phyloP scores from a whole-genome alignment of 2,329 filamentous ascomycete genomes.

The Curvularia hawaiiensis region DNA sequence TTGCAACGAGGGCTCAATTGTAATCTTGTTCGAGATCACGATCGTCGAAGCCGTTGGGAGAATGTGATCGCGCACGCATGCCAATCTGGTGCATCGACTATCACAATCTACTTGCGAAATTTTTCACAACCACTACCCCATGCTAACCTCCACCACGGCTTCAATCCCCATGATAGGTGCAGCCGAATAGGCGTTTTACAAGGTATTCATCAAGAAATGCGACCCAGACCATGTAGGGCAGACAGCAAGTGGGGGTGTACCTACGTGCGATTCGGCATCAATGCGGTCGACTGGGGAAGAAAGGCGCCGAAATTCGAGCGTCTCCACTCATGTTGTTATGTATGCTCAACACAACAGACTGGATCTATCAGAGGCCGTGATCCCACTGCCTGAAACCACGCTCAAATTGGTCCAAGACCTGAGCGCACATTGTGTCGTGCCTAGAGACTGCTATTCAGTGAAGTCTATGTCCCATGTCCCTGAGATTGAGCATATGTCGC shows the following conservation, averaged over 20 bases:
- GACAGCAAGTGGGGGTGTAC: too few relatives aligned
- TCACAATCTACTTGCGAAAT: background rate
- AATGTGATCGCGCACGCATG: background rate
- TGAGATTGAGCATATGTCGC: background rate
- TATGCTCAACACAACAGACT: slow-evolving; percentile 1
- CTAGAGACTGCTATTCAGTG: background rate
- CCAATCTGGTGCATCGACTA: background rate
- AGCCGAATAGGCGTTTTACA: background rate
- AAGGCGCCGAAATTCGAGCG: background rate
- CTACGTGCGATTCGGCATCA: background rate
- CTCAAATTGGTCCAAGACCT: background rate
- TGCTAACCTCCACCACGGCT: background rate
- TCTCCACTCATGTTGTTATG: slow-evolving; percentile 8
- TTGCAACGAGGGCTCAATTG: background rate
- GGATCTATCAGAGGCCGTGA: background rate
- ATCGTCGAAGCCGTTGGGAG: background rate
- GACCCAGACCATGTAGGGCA: background rate
- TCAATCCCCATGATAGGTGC: background rate
- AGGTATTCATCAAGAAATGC: background rate
- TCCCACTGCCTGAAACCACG: background rate
- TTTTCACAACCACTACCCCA: background rate
- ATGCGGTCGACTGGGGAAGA: background rate
- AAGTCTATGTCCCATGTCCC: too few relatives aligned
- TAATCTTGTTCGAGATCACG: background rate
- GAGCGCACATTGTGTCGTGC: background rate